Conservation (phyloP, 225 moss, liverwort and hornwort species). For the Marchantia paleacea region DNA sequence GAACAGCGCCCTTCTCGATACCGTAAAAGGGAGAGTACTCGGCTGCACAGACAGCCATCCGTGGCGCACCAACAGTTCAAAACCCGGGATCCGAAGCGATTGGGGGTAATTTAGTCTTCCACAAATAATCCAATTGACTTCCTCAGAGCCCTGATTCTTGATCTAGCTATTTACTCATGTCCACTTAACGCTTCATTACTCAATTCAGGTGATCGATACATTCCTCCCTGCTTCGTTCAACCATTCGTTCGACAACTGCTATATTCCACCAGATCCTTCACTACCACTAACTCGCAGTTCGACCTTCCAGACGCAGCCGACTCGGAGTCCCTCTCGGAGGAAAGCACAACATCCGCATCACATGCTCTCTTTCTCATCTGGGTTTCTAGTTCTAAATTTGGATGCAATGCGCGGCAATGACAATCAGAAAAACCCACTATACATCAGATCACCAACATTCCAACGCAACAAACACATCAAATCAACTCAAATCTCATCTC, state of each 20-base stretch:
- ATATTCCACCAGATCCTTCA: constrained; percentile 7
- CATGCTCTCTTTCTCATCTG: not conserved
- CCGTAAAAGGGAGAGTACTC: constrained; percentile 84
- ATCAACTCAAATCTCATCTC: constrained; percentile 9
- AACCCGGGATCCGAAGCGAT: not conserved
- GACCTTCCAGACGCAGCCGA: not conserved
- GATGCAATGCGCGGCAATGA: not conserved
- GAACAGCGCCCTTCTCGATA: constrained; percentile 82
- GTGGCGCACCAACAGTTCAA: constrained; percentile 14
- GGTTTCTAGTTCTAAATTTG: constrained; percentile 9
- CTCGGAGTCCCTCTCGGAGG: not conserved
- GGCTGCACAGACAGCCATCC: constrained; percentile 48
- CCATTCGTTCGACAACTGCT: not conserved
- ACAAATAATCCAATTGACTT: not conserved
- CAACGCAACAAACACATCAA: not conserved
- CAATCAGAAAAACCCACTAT: not conserved
- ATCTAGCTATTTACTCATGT: not conserved
- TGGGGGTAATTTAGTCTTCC: not conserved
- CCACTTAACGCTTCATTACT: not conserved
- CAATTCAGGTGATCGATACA: not conserved
- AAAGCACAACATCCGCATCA: not conserved
- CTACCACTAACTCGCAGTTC: not conserved
- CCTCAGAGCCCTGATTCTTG: not conserved
- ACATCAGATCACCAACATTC: not conserved
- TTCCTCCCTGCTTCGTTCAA: not conserved